Conservation (phyloP, 2,329 filamentous ascomycete genomes). For the Microdochium trichocladiopsis region DNA sequence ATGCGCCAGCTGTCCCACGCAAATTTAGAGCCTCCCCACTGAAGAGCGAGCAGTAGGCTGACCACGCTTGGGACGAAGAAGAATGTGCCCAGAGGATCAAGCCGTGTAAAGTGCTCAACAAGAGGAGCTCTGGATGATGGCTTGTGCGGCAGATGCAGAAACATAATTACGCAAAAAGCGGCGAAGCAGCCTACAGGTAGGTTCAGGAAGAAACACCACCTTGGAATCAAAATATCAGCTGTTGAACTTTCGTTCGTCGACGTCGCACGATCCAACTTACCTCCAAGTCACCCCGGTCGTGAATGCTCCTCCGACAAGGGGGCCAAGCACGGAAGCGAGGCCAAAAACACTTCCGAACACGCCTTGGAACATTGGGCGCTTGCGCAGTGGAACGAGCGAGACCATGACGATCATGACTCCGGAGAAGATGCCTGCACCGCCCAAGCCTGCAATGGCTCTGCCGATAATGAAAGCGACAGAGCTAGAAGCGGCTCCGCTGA, state of each 20-base stretch:
- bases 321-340: slow-evolving; percentile 45
- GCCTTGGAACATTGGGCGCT: slow-evolving; percentile 51
- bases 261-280: slow-evolving; percentile 9
- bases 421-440: slow-evolving; percentile 50
- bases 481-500: slow-evolving; percentile 45
- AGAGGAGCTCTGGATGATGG: slow-evolving; percentile 4
- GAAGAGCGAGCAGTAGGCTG: slow-evolving; percentile 53
- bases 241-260: neutral
- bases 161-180: slow-evolving; percentile 38
- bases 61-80: slow-evolving; percentile 54
- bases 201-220: slow-evolving; percentile 54
- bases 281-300: slow-evolving; percentile 41
- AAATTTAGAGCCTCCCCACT: slow-evolving; percentile 50
- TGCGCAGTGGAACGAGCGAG: slow-evolving; percentile 51
- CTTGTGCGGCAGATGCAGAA: slow-evolving; percentile 33
- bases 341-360: slow-evolving; percentile 49
- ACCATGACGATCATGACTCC: slow-evolving; percentile 51
- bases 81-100: slow-evolving; percentile 52
- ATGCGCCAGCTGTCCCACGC: slow-evolving; percentile 45
- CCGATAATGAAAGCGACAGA: slow-evolving; percentile 48
- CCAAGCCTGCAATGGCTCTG: slow-evolving; percentile 48
- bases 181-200: slow-evolving; percentile 47
- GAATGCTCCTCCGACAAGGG: slow-evolving; percentile 46
- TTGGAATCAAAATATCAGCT: slow-evolving; percentile 3
- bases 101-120: slow-evolving; percentile 7